Evolutionary conservation across 441 rosid species (phyloP).

Genomic region (Erodium trifolium): DNA sequence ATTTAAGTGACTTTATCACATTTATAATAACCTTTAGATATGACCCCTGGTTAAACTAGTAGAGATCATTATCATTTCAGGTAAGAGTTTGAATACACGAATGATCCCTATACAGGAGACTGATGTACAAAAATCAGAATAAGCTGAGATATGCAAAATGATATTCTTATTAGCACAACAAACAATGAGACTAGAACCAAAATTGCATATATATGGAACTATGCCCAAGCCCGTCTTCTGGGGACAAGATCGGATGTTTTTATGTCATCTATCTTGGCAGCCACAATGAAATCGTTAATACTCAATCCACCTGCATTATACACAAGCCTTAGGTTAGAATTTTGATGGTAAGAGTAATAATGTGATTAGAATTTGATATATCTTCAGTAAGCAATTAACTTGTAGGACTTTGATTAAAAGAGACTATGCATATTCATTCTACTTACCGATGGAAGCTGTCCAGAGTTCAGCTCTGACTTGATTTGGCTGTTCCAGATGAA

Average conservation of each 20-base stretch:
- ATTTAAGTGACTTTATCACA: too few relatives aligned
- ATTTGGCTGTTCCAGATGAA: conserved; percentile 56
- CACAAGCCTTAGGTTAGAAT: background rate
- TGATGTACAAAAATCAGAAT: background rate
- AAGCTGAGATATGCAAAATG: background rate
- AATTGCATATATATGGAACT: conserved; percentile 7
- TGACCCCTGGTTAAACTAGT: too few relatives aligned
- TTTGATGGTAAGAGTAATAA: too few relatives aligned
- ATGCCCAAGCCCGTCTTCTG: conserved; percentile 79
- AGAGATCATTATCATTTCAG: too few relatives aligned
- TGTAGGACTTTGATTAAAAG: background rate
- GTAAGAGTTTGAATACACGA: background rate
- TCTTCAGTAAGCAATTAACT: background rate
- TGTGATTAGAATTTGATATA: background rate
- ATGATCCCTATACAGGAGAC: background rate
- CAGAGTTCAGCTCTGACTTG: conserved; percentile 83
- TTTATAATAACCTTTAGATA: too few relatives aligned
- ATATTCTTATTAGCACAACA: background rate
- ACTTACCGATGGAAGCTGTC: conserved; percentile 69
- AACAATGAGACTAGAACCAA: background rate
- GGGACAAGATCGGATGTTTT: conserved; percentile 83
- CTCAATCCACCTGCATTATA: conserved; percentile 67
- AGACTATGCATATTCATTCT: background rate
- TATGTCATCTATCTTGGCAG: conserved; percentile 78
- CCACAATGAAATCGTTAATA: conserved; percentile 78